Conservation (phyloP, 768 basidiomycete species). For the Tricholoma flavovirens region DNA sequence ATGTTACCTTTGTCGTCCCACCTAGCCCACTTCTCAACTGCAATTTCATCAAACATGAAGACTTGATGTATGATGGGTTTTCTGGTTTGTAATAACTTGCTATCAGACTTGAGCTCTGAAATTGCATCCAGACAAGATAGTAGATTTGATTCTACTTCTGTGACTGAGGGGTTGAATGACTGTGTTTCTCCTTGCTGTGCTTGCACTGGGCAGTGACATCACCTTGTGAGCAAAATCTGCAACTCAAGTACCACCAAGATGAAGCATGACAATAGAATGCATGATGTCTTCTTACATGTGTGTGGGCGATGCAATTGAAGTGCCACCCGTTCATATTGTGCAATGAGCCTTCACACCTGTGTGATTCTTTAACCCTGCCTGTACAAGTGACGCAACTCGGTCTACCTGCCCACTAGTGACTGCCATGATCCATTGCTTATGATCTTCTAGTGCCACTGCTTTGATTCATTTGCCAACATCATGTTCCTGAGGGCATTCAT, state of each 20-base stretch:
- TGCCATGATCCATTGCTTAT: too few relatives aligned
- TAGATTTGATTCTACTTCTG: slow-evolving; percentile 4
- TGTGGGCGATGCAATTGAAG: slow-evolving; percentile 12
- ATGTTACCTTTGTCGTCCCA: slow-evolving; percentile 5
- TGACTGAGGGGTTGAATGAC: background rate
- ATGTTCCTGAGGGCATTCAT: too few relatives aligned
- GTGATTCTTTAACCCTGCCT: slow-evolving; percentile 4
- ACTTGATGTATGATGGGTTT: slow-evolving; percentile 2
- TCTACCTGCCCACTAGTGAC: slow-evolving; percentile 9
- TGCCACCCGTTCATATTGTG: slow-evolving; percentile 7
- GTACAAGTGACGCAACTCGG: slow-evolving; percentile 8
- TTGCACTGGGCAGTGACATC: slow-evolving; percentile 12
- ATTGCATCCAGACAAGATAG: background rate
- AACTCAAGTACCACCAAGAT: background rate
- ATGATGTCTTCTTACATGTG: slow-evolving; percentile 11
- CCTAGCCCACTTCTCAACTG: slow-evolving; percentile 2
- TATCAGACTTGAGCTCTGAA: background rate
- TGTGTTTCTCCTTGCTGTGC: slow-evolving; percentile 4
- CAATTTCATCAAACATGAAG: slow-evolving; percentile 10
- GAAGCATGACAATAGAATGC: slow-evolving; percentile 7
- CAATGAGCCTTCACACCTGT: slow-evolving; percentile 5
- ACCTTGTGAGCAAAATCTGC: slow-evolving; percentile 4
- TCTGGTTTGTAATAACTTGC: background rate
- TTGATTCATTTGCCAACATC: too few relatives aligned
- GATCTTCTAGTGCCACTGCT: too few relatives aligned